These are phyloP conservation scores for Trametes sanguinea DNA, from an alignment of 768 basidiomycete genomes.

Conservation along the genomic window DNA sequence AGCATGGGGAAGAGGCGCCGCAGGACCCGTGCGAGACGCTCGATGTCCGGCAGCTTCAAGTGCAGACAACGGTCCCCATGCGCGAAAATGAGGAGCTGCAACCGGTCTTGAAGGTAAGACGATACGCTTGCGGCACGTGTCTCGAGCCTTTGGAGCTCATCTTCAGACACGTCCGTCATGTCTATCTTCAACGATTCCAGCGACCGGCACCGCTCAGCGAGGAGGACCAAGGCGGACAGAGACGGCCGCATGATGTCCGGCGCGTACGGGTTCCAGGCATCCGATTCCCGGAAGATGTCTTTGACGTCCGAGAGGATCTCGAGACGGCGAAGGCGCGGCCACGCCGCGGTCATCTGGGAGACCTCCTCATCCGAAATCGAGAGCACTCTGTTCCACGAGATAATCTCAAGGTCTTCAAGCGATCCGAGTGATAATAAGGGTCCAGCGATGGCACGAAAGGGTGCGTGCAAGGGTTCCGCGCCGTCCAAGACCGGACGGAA, in stretches of 20 bases:
- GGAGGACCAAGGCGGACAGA: neutral
- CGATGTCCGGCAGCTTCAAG: neutral
- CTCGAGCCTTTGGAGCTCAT: neutral
- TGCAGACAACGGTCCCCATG: neutral
- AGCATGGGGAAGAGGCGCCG: neutral
- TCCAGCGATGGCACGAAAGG: neutral
- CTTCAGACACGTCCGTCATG: neutral
- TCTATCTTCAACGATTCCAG: neutral
- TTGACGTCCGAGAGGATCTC: neutral
- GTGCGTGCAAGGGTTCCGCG: neutral
- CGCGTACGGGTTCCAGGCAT: neutral
- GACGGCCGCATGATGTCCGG: neutral
- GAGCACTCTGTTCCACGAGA: neutral
- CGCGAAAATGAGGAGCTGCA: neutral
- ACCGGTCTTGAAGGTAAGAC: neutral
- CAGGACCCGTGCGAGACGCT: neutral
- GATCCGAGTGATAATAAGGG: neutral
- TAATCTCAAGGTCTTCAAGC: neutral
- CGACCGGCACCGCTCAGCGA: neutral
- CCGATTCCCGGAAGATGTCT: neutral
- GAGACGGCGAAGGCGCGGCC: neutral
- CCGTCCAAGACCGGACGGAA: neutral
- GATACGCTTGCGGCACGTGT: neutral
- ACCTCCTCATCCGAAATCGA: neutral
- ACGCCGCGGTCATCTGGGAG: neutral